Conservation (phyloP, 352 stramenopile species). For the Phytophthora tentaculata region DNA sequence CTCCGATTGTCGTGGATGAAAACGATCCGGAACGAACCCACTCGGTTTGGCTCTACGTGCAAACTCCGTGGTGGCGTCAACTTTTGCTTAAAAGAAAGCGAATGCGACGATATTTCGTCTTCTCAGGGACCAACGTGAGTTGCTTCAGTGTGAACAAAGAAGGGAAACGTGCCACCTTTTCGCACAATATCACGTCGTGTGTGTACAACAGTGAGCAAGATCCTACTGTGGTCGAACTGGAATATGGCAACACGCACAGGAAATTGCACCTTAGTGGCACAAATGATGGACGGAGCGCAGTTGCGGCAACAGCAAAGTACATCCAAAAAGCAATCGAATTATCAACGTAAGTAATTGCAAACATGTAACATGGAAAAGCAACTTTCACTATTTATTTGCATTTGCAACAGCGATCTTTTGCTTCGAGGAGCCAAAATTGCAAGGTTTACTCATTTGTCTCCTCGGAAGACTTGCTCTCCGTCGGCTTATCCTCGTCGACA, state of each 20-base stretch:
- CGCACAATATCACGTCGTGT: conserved; percentile 26
- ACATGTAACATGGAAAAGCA: conserved; percentile 9
- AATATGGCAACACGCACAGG: conserved; percentile 17
- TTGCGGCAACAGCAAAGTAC: conserved; percentile 28
- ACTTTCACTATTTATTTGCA: conserved; percentile 30
- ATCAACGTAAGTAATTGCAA: not conserved
- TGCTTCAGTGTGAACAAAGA: conserved; percentile 64
- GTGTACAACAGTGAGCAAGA: conserved; percentile 27
- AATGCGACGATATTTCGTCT: conserved; percentile 45
- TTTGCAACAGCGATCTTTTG: not conserved
- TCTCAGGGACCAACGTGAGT: conserved; percentile 48
- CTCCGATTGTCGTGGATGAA: conserved; percentile 23
- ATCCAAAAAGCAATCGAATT: conserved; percentile 24
- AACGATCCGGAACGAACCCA: conserved; percentile 30
- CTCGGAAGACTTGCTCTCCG: not conserved
- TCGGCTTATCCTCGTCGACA: conserved; percentile 46
- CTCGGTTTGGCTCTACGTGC: conserved; percentile 45
- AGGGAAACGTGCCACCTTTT: conserved; percentile 45
- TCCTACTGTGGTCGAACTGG: conserved; percentile 20
- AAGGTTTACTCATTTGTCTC: not conserved
- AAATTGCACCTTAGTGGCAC: conserved; percentile 30
- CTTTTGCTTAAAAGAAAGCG: conserved; percentile 22
- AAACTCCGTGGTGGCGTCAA: conserved; percentile 47
- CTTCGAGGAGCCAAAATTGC: conserved; percentile 10
- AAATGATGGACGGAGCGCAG: conserved; percentile 6